Percentiles rank a stretch among this genome's conserved stretches.
Conservation (phyloP, 495 filamentous ascomycete species). For the Hypoxylon fragiforme region DNA sequence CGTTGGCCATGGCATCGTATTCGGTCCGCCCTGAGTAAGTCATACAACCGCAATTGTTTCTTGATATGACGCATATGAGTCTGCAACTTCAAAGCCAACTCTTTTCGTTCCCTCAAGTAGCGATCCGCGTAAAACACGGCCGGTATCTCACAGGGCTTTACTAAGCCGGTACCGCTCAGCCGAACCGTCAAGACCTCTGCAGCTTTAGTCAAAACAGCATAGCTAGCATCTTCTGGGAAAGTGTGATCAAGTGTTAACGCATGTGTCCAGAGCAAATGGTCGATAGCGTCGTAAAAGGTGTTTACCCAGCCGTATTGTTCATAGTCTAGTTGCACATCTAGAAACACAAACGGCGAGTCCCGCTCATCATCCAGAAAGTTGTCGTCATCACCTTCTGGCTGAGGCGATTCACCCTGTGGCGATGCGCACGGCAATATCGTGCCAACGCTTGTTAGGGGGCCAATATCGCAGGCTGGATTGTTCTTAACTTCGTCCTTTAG, state of each 20-base stretch:
- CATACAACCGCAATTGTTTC: constrained; percentile 21
- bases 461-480: constrained; percentile 31
- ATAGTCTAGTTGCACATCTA: constrained; percentile 37
- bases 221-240: constrained; percentile 50
- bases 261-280: constrained; percentile 64
- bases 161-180: constrained; percentile 50
- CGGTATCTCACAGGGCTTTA: constrained; percentile 65
- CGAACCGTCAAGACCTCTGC: constrained; percentile 71
- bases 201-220: constrained; percentile 55
- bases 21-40: background rate
- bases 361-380: constrained; percentile 42
- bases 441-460: constrained; percentile 35
- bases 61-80: constrained; percentile 38
- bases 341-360: constrained; percentile 45
- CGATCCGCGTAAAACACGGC: constrained; percentile 75
- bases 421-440: constrained; percentile 21
- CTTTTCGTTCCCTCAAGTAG: constrained; percentile 65
- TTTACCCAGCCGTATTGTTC: constrained; percentile 35
- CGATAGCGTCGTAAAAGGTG: constrained; percentile 74
- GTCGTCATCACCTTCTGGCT: constrained; percentile 29
- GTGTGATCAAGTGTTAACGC: constrained; percentile 31
- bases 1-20: constrained; percentile 24
- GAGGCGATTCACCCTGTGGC: constrained; percentile 12
- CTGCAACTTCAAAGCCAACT: constrained; percentile 51
- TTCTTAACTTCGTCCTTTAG: constrained; percentile 23